Evolutionary conservation across 371 early-diverging fungal species (phyloP), one percentile per base, ranked within the genome.

Genomic region (Massospora cicadina): DNA sequence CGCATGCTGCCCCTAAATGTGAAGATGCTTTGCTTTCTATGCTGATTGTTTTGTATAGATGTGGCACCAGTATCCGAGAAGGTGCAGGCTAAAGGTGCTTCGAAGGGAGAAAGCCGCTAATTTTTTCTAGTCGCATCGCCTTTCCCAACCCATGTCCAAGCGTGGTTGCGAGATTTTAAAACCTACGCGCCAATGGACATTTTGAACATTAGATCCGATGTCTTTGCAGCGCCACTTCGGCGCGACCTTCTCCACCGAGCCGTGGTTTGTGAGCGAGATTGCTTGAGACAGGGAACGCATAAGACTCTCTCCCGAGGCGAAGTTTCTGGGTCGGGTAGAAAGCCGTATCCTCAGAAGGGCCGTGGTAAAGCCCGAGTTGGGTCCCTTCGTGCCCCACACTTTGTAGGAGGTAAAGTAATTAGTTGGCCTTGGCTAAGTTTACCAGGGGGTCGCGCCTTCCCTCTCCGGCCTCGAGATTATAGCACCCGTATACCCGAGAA

Each of bases 281-380:
- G 77, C 29, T 71, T 85, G 77, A 80, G 89, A 65, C 89, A 88
- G 71, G 95, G 94, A 54, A 95, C 95, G 7, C 84, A 84, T 62
- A 81, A 82, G 29, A 81, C 90, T 28, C 90, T 90, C 70, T 77
- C 79, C 21, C 80, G 89, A 62, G 79, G 86, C 53, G 90, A 93
- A 68, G 93, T 94, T 31, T 75, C 88, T 28, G 95, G 94, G 26
- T 80, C 87, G 2, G 80, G 87, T 54, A 75, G 79, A 66, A 96
- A 90, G 74, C 73, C 73, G 10, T 79, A 83, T 32, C 88, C 88
- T 27, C 96, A 96, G 74, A 96, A 96, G 76, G 95, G 95, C 2
- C 79, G 91, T 54, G 96, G 96, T 73, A 81, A 77, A 68, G 94
- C 96, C 17, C 81, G 96, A 69, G 85, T 89, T 24, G 93, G 95